These are phyloP conservation scores for Pelargonium citronellum DNA, from an alignment of 441 rosid species.

Conservation along the genomic window DNA sequence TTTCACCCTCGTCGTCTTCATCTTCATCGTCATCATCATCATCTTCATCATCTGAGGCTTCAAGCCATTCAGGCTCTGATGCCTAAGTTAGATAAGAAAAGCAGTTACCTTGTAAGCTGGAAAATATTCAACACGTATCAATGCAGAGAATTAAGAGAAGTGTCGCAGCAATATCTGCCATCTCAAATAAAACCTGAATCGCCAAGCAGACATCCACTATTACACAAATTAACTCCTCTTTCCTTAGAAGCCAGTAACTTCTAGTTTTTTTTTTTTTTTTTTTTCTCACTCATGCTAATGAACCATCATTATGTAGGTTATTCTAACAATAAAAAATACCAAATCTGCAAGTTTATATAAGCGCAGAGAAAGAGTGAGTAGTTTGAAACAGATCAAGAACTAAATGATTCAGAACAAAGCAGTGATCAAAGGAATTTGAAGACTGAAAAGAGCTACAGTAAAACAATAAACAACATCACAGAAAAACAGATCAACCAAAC, in stretches of 20 bases:
- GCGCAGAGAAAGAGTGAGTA: not conserved
- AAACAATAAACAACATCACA: no score
- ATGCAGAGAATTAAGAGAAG: not conserved
- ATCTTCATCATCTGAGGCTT: conserved; percentile 79
- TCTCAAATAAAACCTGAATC: not conserved
- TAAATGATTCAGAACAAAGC: no score
- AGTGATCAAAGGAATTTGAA: no score
- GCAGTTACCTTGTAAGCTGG: conserved; percentile 11
- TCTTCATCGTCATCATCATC: conserved; percentile 64
- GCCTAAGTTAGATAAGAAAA: conserved; percentile 43
- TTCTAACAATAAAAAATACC: not conserved
- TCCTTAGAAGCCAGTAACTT: not conserved
- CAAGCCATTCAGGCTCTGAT: conserved; percentile 88
- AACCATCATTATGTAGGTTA: not conserved
- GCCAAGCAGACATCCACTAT: not conserved
- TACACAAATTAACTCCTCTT: not conserved
- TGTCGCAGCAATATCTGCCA: not conserved
- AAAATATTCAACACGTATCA: conserved; percentile 8
- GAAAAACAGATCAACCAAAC: not conserved
- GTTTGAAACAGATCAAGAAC: no score
- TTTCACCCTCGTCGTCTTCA: conserved; percentile 35
- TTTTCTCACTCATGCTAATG: no score
- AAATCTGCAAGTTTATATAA: not conserved
- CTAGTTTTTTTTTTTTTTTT: not conserved
- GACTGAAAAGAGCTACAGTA: no score